These are phyloP conservation scores for Boletus semigastroideus DNA, from an alignment of 1,284 basidiomycete genomes.

Conservation along the genomic window DNA sequence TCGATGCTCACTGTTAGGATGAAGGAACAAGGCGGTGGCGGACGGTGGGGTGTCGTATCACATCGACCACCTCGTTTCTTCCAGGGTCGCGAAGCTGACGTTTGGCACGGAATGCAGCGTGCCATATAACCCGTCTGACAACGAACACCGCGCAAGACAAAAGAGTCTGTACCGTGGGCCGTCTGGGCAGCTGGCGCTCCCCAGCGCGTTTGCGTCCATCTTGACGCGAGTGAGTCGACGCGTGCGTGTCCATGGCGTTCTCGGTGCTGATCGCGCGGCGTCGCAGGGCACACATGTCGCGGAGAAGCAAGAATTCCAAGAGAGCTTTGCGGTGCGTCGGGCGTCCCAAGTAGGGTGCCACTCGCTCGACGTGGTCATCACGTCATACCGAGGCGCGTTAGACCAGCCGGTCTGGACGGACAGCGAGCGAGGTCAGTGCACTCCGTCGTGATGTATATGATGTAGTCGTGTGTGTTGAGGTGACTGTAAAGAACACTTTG, in stretches of 20 bases:
- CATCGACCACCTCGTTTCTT: constrained; percentile 48
- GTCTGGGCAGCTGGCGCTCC: constrained; percentile 25
- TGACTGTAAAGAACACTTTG: constrained; percentile 42
- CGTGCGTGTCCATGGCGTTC: too few relatives aligned
- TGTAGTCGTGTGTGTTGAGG: too few relatives aligned
- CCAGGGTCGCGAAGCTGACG: constrained; percentile 43
- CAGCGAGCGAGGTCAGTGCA: constrained; percentile 18
- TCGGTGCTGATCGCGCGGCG: not conserved
- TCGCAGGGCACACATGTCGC: constrained; percentile 34
- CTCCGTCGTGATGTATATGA: not conserved
- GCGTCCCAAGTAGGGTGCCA: constrained; percentile 21
- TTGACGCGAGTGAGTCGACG: constrained; percentile 29
- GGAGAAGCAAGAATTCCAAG: constrained; percentile 36
- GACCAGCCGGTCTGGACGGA: constrained; percentile 27
- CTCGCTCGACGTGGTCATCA: constrained; percentile 25
- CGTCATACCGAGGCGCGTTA: constrained; percentile 27
- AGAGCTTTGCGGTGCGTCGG: constrained; percentile 22
- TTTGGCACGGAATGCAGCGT: constrained; percentile 40
- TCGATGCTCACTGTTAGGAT: constrained; percentile 8
- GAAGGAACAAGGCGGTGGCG: constrained; percentile 56
- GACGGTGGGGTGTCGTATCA: constrained; percentile 56
- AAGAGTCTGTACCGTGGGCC: constrained; percentile 18
- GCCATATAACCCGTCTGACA: constrained; percentile 31
- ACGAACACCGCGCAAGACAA: constrained; percentile 37
- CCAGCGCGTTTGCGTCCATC: constrained; percentile 32